phyloP scores from a whole-genome alignment of 129 eudicot genomes.

The Dittrichia graveolens region DNA sequence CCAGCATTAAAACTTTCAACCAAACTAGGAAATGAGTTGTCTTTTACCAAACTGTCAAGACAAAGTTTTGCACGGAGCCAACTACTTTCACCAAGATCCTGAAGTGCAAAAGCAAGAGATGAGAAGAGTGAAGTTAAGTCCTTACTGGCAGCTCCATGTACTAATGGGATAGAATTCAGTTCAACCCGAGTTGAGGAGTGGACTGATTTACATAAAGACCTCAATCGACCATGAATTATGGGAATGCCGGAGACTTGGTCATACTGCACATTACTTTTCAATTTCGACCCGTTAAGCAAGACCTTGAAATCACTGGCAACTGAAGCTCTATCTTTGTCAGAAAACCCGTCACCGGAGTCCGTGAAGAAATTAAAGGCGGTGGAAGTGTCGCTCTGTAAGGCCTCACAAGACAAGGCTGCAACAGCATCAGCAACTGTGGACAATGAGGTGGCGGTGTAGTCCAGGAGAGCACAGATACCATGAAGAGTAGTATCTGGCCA shows the following conservation, averaged over 20 bases:
- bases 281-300: constrained; percentile 73
- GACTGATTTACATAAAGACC: constrained; percentile 50
- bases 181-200: constrained; percentile 57
- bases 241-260: constrained; percentile 43
- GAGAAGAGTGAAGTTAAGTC: constrained; percentile 30
- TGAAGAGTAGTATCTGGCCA: constrained; percentile 36
- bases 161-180: constrained; percentile 48
- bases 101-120: constrained; percentile 43
- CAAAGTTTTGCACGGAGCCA: constrained; percentile 37
- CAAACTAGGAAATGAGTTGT: constrained; percentile 34
- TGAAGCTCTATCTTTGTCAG: constrained; percentile 60
- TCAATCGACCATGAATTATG: constrained; percentile 59
- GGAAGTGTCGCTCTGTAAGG: constrained; percentile 51
- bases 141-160: constrained; percentile 32
- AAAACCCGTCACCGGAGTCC: constrained; percentile 81
- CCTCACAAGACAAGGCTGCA: constrained; percentile 80
- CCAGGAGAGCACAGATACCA: constrained; percentile 68
- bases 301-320: constrained; percentile 77
- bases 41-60: constrained; percentile 40
- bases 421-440: constrained; percentile 59
- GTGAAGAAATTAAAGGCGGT: constrained; percentile 46
- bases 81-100: constrained; percentile 57
- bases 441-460: constrained; percentile 44
- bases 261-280: constrained; percentile 40
- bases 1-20: constrained; percentile 27